These are phyloP conservation scores for Candida piceae DNA, from an alignment of 805 yeast genomes.

Conservation along the genomic window DNA sequence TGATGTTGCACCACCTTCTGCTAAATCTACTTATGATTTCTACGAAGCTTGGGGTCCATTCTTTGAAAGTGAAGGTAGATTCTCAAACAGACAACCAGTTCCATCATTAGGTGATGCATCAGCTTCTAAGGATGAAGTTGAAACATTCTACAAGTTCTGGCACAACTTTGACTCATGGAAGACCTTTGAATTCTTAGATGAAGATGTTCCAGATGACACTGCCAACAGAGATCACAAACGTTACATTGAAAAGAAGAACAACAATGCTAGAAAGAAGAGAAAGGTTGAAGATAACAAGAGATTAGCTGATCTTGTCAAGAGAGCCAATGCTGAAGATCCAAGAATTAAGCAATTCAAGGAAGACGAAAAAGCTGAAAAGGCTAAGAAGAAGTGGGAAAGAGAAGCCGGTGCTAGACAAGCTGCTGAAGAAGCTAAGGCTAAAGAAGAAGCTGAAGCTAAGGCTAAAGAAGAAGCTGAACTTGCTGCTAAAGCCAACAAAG, in stretches of 20 bases:
- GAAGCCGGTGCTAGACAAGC: constrained; percentile 97
- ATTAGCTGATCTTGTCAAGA: constrained; percentile 76
- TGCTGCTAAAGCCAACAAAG: constrained; percentile 55
- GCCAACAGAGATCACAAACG: constrained; percentile 99
- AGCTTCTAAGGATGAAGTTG: constrained; percentile 75
- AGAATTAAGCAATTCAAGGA: constrained; percentile 92
- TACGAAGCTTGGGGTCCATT: constrained; percentile 90
- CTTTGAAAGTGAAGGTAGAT: constrained; percentile 85
- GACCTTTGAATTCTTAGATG: constrained; percentile 95
- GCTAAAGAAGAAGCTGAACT: constrained; percentile 75
- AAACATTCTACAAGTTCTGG: constrained; percentile 86
- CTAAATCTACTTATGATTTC: constrained; percentile 62
- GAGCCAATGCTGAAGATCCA: constrained; percentile 89
- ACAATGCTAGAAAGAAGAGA: constrained; percentile 93
- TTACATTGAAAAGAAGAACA: constrained; percentile 94
- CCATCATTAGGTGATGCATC: constrained; percentile 71
- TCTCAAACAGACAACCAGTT: constrained; percentile 86
- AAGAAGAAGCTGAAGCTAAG: constrained; percentile 83
- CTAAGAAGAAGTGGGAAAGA: constrained; percentile 92
- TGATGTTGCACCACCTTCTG: constrained; percentile 71
- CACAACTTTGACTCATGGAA: constrained; percentile 96
- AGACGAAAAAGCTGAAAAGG: constrained; percentile 91
- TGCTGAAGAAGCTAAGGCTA: constrained; percentile 84
- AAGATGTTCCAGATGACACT: constrained; percentile 98
- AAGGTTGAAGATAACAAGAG: constrained; percentile 96